A percentile compares a stretch with the other conserved stretches of the same genome.
Evolutionary conservation across 371 early-diverging fungal genomes (phyloP).

Genomic region (Mucor sp.): DNA sequence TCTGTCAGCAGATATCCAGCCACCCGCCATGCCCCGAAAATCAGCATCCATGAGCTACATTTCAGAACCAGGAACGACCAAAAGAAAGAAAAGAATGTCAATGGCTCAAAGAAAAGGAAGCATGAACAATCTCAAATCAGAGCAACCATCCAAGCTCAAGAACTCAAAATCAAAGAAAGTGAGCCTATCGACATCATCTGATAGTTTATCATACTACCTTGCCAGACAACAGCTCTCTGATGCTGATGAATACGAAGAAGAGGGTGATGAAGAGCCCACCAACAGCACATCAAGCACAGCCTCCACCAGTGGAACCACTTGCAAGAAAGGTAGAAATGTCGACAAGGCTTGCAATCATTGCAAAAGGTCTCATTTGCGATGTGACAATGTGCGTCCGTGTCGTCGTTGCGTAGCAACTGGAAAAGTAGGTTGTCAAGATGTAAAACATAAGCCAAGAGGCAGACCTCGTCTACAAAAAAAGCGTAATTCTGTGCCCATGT

Average conservation of each 20-base stretch:
- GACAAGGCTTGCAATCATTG: constrained; percentile 51
- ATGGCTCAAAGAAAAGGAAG: not conserved
- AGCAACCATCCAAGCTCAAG: not conserved
- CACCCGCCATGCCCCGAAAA: not conserved
- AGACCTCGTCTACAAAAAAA: constrained; percentile 29
- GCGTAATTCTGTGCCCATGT: not conserved
- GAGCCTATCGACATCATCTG: not conserved
- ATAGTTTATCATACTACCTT: constrained; percentile 9
- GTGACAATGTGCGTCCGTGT: constrained; percentile 47
- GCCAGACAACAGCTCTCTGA: constrained; percentile 6
- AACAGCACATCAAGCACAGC: not conserved
- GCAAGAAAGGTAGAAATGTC: constrained; percentile 41
- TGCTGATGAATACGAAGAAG: constrained; percentile 9
- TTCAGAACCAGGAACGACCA: not conserved
- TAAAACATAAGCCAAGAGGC: constrained; percentile 48
- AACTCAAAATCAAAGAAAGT: not conserved
- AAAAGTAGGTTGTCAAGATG: constrained; percentile 47
- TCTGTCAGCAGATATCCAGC: not conserved
- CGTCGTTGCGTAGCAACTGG: constrained; percentile 43
- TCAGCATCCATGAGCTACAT: constrained; percentile 8
- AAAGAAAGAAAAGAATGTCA: not conserved
- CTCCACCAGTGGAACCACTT: not conserved
- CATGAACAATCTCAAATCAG: not conserved
- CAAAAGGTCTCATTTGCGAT: constrained; percentile 47
- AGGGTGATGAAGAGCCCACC: not conserved